A percentile compares a stretch with the other conserved stretches of the same genome.
These are phyloP conservation scores for Rhodocollybia butyracea DNA, from an alignment of 768 basidiomycete species.

Conservation along the genomic window DNA sequence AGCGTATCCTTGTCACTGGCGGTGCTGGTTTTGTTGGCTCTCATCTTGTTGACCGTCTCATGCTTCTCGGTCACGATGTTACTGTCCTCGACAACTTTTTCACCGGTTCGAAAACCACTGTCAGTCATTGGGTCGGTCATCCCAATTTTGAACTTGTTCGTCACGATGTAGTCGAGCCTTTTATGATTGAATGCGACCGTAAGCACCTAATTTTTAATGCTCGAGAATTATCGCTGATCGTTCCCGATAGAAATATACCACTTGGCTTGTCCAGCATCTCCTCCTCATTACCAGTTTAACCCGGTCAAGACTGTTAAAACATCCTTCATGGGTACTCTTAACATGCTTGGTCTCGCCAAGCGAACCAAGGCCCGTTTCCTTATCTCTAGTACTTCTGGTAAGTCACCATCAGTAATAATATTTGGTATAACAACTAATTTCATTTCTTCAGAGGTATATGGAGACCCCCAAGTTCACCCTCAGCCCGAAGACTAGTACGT, in stretches of 20 bases:
- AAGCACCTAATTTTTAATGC: slow-evolving; percentile 28
- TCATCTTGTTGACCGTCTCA: slow-evolving; percentile 94
- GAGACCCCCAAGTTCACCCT: slow-evolving; percentile 97
- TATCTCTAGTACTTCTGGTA: slow-evolving; percentile 92
- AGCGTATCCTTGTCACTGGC: slow-evolving; percentile 92
- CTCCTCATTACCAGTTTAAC: slow-evolving; percentile 97
- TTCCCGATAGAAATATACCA: slow-evolving; percentile 85
- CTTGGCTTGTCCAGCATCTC: slow-evolving; percentile 95
- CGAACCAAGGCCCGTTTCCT: slow-evolving; percentile 97
- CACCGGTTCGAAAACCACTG: slow-evolving; percentile 96
- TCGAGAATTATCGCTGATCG: slow-evolving; percentile 10
- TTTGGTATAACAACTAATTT: slow-evolving; percentile 2
- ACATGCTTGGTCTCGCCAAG: slow-evolving; percentile 98
- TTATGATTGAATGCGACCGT: slow-evolving; percentile 99
- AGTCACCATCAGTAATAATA: slow-evolving; percentile 16
- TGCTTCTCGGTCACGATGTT: slow-evolving; percentile 97
- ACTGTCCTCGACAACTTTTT: slow-evolving; percentile 99
- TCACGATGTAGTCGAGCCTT: slow-evolving; percentile 95
- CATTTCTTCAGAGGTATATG: slow-evolving; percentile 80
- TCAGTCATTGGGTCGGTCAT: slow-evolving; percentile 94
- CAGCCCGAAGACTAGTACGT: slow-evolving; percentile 93
- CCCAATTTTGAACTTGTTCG: slow-evolving; percentile 98
- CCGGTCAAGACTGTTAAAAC: slow-evolving; percentile 98
- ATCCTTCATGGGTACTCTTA: slow-evolving; percentile 96
- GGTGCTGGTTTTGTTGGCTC: slow-evolving; percentile 99